These are phyloP conservation scores for Earliella scabrosa DNA, from an alignment of 1,284 basidiomycete species.

Conservation along the genomic window DNA sequence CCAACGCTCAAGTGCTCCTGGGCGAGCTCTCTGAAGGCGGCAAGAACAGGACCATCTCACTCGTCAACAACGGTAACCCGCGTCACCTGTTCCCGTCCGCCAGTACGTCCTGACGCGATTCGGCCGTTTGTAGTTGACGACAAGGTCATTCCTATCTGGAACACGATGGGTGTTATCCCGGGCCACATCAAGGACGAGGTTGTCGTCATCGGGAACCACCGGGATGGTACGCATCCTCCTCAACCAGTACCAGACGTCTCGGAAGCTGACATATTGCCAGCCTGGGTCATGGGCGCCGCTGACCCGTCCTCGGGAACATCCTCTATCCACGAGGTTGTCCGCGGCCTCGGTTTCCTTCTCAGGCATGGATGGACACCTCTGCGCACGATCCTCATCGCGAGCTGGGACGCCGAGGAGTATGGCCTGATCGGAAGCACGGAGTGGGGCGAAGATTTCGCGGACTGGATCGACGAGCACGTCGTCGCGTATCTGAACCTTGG, in stretches of 20 bases:
- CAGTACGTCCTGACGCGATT: neutral
- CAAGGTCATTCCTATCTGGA: slow-evolving; percentile 81
- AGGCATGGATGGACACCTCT: slow-evolving; percentile 86
- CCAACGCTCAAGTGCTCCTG: slow-evolving; percentile 65
- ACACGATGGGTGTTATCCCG: slow-evolving; percentile 88
- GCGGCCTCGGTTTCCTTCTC: slow-evolving; percentile 76
- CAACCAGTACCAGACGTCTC: neutral
- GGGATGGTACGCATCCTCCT: slow-evolving; percentile 62
- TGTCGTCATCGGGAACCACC: slow-evolving; percentile 85
- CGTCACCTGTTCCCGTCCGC: neutral
- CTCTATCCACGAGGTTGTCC: slow-evolving; percentile 80
- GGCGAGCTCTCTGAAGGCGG: slow-evolving; percentile 52
- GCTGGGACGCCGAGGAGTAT: slow-evolving; percentile 94
- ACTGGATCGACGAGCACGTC: slow-evolving; percentile 77
- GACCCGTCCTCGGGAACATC: slow-evolving; percentile 91
- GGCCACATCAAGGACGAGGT: slow-evolving; percentile 87
- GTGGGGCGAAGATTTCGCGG: slow-evolving; percentile 86
- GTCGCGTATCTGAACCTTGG: slow-evolving; percentile 88
- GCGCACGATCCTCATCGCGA: slow-evolving; percentile 84
- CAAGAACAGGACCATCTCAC: slow-evolving; percentile 50
- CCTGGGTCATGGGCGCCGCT: slow-evolving; percentile 70
- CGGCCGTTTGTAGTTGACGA: slow-evolving; percentile 54
- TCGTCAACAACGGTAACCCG: slow-evolving; percentile 63
- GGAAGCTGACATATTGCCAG: neutral
- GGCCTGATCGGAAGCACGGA: slow-evolving; percentile 88